Base-by-base conservation (phyloP, 2,329 filamentous ascomycete genomes). In the Emydomyces testavorans region DNA sequence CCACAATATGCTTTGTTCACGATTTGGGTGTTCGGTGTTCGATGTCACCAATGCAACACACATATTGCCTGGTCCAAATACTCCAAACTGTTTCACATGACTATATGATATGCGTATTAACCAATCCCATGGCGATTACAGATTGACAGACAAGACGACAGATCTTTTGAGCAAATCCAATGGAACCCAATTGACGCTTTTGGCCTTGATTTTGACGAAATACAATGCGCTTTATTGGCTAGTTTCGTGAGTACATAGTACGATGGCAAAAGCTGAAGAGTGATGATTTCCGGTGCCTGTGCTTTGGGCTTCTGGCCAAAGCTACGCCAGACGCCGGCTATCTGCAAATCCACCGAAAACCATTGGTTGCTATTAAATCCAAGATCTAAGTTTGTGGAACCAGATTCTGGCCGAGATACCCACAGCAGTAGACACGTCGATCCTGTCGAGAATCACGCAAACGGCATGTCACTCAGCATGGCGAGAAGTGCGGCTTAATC, bases 301-400 rank as follows among this genome's bases (percentile, higher is more conserved):
- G 42, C 42, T 36, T 21, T 26, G 15, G 15, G 7, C 13, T 32
- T 16, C 6, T 5, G 37, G 21, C 37, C 37, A 11, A 29, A 37
- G 23, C 37, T 28, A 20, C n/a, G 42, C 42, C 42, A 45, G 37
- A 45, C 42, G 32, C 42, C 42, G 10, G 16, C 26, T 23, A 18
- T 23, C 6, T n/a, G 10, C 6, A 5, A 4, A 31, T 15, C 3
- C 15, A 42, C 4, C 18, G 24, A 15, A 31, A 18, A 11, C n/a
- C 24, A 29, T 36, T 45, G 42, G 42, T n/a, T 13, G 21, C 4
- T 5, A 28, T n/a, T n/a, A n/a, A n/a, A 21, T 21, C 2, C 20
- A 45, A n/a, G 42, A 45, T 45, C 24, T 45, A 36, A 29, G 32
- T 18, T 23, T 36, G 42, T 45, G 42, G 42, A 45, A 37, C 42